These are phyloP conservation scores for Phytophthora tubulina DNA, from an alignment of 352 stramenopile species.

Conservation along the genomic window DNA sequence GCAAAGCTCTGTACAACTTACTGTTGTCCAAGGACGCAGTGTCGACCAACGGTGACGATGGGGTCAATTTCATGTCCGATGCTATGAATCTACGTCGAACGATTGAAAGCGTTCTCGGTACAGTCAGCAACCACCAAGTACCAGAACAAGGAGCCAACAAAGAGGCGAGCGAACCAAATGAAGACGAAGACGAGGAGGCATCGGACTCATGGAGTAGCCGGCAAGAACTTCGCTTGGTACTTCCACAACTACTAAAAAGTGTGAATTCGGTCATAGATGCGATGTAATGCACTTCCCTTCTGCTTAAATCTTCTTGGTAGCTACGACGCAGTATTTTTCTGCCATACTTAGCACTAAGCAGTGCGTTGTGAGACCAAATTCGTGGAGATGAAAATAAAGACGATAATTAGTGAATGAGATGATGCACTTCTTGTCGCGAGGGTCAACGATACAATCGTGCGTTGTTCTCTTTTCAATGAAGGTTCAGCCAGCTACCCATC, in stretches of 20 bases:
- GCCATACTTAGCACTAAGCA: too few species aligned
- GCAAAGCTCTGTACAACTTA: slow-evolving; percentile 90
- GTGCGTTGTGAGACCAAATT: too few species aligned
- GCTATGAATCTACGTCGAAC: slow-evolving; percentile 33
- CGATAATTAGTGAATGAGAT: too few species aligned
- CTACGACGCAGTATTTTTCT: too few species aligned
- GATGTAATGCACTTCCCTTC: slow-evolving; percentile 31
- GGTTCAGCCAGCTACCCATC: not conserved
- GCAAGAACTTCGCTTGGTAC: slow-evolving; percentile 53
- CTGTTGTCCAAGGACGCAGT: slow-evolving; percentile 44
- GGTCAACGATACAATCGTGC: too few species aligned
- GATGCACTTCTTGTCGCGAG: too few species aligned
- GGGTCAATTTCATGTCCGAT: slow-evolving; percentile 5
- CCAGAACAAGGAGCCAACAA: not conserved
- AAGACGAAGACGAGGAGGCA: slow-evolving; percentile 26
- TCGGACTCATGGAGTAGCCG: slow-evolving; percentile 16
- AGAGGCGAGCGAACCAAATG: not conserved
- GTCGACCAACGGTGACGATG: not conserved
- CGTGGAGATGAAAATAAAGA: too few species aligned
- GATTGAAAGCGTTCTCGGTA: slow-evolving; percentile 43
- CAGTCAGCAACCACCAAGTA: slow-evolving; percentile 19
- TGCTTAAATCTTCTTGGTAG: not conserved
- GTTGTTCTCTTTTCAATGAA: not conserved
- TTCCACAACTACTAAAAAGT: slow-evolving; percentile 54
- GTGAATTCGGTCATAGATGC: slow-evolving; percentile 23